Evolutionary conservation across 139 green algal genomes (phyloP).

Genomic region (Tetradesmus lagerheimii): DNA sequence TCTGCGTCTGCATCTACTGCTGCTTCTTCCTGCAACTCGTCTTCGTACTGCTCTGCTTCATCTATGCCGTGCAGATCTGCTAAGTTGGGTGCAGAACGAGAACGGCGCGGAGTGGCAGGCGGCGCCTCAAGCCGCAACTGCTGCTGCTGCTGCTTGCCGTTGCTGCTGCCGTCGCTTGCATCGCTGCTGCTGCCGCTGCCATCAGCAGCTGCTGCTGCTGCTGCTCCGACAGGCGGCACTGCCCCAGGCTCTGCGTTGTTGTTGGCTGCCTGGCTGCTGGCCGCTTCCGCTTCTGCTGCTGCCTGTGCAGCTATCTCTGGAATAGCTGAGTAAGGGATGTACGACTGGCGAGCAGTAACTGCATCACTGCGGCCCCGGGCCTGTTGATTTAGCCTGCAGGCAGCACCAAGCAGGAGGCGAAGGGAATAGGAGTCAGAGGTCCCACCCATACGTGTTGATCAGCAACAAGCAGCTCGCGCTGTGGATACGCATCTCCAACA

Average conservation of each 20-base stretch:
- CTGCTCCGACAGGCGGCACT: not conserved
- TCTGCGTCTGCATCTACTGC: not conserved
- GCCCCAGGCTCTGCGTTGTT: not conserved
- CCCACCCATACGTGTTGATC: too few relatives aligned
- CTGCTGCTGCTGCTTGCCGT: not conserved
- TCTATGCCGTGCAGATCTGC: not conserved
- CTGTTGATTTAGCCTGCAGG: conserved; percentile 24
- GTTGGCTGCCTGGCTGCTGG: not conserved
- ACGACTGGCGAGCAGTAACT: not conserved
- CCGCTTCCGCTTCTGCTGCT: conserved; percentile 1
- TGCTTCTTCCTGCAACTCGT: not conserved
- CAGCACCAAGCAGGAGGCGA: not conserved
- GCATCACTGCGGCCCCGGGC: not conserved
- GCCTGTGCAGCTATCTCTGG: conserved; percentile 28
- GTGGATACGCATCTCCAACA: too few relatives aligned
- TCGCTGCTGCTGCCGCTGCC: not conserved
- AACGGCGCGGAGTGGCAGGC: conserved; percentile 10
- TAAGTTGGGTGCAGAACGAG: conserved; percentile 36
- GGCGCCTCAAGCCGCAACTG: not conserved
- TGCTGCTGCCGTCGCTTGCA: not conserved
- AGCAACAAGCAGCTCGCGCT: too few relatives aligned
- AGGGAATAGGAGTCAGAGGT: too few relatives aligned
- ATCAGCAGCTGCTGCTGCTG: not conserved
- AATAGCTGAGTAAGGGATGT: conserved; percentile 43
- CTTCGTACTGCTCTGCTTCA: not conserved